Conservation (phyloP, 352 stramenopile genomes). For the Globisporangium perplexum region DNA sequence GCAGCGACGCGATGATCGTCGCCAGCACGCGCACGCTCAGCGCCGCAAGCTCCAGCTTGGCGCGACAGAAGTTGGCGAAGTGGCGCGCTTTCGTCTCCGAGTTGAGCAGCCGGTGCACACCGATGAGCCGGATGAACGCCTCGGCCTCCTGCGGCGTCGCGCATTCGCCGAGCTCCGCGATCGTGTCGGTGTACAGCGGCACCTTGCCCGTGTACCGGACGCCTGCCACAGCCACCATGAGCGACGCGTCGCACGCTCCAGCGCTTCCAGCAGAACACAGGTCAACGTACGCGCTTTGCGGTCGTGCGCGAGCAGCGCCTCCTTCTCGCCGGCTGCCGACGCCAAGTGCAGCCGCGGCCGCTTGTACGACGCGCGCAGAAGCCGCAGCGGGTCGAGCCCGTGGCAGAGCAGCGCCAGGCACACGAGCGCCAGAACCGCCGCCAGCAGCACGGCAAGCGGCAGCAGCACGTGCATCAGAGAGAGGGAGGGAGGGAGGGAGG, state of each 20-base stretch:
- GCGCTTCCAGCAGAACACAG: neutral
- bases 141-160: constrained; percentile 40
- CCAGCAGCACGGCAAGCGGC: constrained; percentile 26
- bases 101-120: constrained; percentile 50
- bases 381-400: constrained; percentile 50
- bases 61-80: constrained; percentile 51
- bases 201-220: constrained; percentile 55
- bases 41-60: constrained; percentile 28
- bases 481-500: constrained; percentile 34
- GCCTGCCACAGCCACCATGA: constrained; percentile 12
- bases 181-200: constrained; percentile 65
- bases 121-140: constrained; percentile 51
- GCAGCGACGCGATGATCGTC: constrained; percentile 45
- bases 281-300: constrained; percentile 30
- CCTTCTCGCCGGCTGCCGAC: constrained; percentile 38
- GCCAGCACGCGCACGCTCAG: constrained; percentile 35
- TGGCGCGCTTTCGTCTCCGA: constrained; percentile 72
- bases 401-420: constrained; percentile 45
- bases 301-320: constrained; percentile 33
- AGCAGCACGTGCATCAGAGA: constrained; percentile 31
- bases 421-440: neutral
- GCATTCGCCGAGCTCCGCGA: constrained; percentile 36
- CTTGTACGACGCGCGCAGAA: constrained; percentile 61
- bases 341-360: constrained; percentile 35
- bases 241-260: too few relatives aligned